Evolutionary conservation across 1,139 yeast genomes (phyloP).

Genomic region (Debaryomyces sp.): DNA sequence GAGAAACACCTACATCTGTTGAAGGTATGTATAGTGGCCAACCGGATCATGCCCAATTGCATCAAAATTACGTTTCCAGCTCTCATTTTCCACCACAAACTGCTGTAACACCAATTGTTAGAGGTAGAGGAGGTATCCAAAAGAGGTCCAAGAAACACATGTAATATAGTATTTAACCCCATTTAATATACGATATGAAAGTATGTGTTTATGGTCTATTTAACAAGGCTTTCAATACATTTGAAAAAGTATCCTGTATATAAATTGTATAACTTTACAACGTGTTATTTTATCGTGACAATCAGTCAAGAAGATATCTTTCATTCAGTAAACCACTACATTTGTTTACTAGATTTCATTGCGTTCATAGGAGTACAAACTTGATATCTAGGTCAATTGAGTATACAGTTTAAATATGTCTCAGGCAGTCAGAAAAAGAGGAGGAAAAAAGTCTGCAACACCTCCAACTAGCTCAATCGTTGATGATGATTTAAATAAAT

Average conservation of each 20-base stretch:
- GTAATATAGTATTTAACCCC: conserved; percentile 13
- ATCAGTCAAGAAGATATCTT: neutral
- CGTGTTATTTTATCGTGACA: conserved; percentile 1
- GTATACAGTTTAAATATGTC: conserved; percentile 21
- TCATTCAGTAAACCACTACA: neutral
- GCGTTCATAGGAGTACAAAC: neutral
- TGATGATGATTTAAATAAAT: conserved; percentile 12
- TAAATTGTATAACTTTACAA: neutral
- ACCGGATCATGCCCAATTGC: neutral
- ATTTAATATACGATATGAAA: neutral
- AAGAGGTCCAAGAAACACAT: conserved; percentile 44
- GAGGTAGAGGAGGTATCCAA: conserved; percentile 56
- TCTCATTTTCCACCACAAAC: conserved; percentile 1
- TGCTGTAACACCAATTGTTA: conserved; percentile 33
- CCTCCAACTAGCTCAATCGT: conserved; percentile 7
- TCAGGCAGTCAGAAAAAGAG: conserved; percentile 31
- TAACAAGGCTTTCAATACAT: neutral
- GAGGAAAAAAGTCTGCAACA: conserved; percentile 20
- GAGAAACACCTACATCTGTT: neutral
- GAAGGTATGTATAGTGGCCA: neutral
- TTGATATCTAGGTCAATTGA: conserved; percentile 1
- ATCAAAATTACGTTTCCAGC: conserved; percentile 1
- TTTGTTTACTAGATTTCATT: neutral
- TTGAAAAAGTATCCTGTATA: conserved; percentile 6
- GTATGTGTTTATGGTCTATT: neutral